Conservation (phyloP, 225 moss, liverwort and hornwort genomes). For the Pleurozium schreberi region DNA sequence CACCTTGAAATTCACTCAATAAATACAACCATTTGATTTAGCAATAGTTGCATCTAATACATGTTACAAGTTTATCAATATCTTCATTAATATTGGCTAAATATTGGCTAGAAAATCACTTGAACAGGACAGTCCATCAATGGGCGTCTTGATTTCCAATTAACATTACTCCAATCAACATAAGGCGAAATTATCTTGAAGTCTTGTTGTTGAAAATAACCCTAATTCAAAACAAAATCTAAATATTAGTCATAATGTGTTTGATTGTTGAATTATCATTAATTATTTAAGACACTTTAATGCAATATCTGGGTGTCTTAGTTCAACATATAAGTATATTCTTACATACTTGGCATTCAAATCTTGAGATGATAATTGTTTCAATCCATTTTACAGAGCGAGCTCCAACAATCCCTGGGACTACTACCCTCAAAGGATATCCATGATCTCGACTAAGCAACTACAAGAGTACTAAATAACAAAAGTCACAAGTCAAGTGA, state of each 20-base stretch:
- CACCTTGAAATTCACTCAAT: rapidly evolving
- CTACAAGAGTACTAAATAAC: background rate
- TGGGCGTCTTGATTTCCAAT: constrained; percentile 36
- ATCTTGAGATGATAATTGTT: constrained; percentile 24
- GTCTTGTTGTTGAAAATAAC: constrained; percentile 52
- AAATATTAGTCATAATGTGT: too few species aligned
- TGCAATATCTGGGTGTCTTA: background rate
- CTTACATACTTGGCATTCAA: constrained; percentile 44
- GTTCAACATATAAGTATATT: rapidly evolving
- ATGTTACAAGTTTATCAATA: background rate
- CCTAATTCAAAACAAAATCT: background rate
- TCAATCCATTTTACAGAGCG: constrained; percentile 69
- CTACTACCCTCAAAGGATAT: constrained; percentile 43
- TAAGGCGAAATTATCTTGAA: constrained; percentile 52
- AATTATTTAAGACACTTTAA: too few species aligned
- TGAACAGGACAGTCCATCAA: constrained; percentile 72
- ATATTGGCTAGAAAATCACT: background rate
- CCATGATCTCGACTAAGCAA: constrained; percentile 52
- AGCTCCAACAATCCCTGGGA: constrained; percentile 50
- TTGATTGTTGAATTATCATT: background rate
- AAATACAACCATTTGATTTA: background rate
- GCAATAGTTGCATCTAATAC: background rate
- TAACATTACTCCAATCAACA: constrained; percentile 49
- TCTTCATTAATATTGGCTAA: background rate
- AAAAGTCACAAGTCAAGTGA: background rate